Percentiles rank a stretch among this genome's conserved stretches.
phyloP scores from a whole-genome alignment of 495 filamentous ascomycete species.

The Aspergillus homomorphus region DNA sequence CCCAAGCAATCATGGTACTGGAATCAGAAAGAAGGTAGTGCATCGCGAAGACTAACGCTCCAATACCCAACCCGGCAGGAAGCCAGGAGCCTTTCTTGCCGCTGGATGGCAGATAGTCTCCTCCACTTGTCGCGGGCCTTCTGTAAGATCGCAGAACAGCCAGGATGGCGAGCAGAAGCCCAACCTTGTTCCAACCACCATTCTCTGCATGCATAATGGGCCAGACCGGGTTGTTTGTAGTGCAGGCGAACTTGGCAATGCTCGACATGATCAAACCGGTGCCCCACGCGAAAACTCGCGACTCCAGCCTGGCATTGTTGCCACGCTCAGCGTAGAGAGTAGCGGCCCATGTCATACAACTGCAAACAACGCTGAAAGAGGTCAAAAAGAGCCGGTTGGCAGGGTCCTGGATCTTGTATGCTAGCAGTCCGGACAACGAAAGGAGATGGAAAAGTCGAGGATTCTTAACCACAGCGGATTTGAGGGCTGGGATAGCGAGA shows the following conservation, averaged over 20 bases:
- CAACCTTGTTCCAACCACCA: conserved; percentile 89
- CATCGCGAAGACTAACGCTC: conserved; percentile 82
- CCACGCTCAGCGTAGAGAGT: conserved; percentile 73
- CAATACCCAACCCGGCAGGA: conserved; percentile 73
- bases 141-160: conserved; percentile 71
- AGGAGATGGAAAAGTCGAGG: conserved; percentile 67
- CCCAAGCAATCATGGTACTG: conserved; percentile 98
- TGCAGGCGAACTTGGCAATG: conserved; percentile 88
- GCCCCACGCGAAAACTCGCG: conserved; percentile 73
- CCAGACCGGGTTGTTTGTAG: conserved; percentile 98
- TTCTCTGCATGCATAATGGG: conserved; percentile 84
- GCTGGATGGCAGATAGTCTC: conserved; percentile 45
- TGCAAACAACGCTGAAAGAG: conserved; percentile 71
- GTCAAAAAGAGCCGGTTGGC: conserved; percentile 76
- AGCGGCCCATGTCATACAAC: conserved; percentile 78
- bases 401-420: conserved; percentile 72
- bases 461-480: conserved; percentile 64
- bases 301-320: conserved; percentile 73
- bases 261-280: conserved; percentile 81
- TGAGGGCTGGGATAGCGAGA: conserved; percentile 68
- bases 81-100: conserved; percentile 63
- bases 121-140: conserved; percentile 49
- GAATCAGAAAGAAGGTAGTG: conserved; percentile 94
- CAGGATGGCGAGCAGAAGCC: conserved; percentile 70
- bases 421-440: conserved; percentile 74